phyloP scores from a whole-genome alignment of 768 basidiomycete species.

The Leccinum broughii region DNA sequence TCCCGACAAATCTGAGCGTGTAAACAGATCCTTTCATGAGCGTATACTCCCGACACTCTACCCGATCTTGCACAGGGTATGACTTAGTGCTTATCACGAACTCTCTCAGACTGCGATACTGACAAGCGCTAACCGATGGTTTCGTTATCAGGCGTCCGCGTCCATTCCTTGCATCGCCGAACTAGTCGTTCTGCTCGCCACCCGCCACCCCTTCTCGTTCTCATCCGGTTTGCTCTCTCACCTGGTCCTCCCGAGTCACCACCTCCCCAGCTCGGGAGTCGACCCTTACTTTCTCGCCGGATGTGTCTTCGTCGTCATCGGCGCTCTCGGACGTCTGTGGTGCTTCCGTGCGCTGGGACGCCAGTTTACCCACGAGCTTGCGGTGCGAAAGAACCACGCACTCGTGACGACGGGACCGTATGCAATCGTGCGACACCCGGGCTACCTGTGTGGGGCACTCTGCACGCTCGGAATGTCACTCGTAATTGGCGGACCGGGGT shows the following conservation, averaged over 20 bases:
- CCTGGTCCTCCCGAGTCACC: conserved; percentile 18
- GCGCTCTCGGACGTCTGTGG: conserved; percentile 37
- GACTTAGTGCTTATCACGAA: not conserved
- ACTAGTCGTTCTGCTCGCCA: conserved; percentile 21
- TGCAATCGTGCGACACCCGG: conserved; percentile 37
- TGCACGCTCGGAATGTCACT: conserved; percentile 33
- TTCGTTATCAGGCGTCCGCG: conserved; percentile 20
- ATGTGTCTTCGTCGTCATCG: conserved; percentile 26
- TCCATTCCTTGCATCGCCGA: conserved; percentile 34
- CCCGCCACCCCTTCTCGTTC: conserved; percentile 12
- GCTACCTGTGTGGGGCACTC: conserved; percentile 31
- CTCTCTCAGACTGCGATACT: not conserved
- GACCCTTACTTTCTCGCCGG: conserved; percentile 34
- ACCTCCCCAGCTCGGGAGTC: conserved; percentile 21
- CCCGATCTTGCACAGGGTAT: conserved; percentile 28
- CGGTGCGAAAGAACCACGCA: conserved; percentile 29
- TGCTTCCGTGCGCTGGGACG: conserved; percentile 36
- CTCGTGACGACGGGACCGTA: conserved; percentile 39
- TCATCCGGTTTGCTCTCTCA: conserved; percentile 26
- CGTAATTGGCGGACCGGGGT: conserved; percentile 32
- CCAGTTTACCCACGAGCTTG: conserved; percentile 38
- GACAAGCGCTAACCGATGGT: conserved; percentile 3
- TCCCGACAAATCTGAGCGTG: conserved; percentile 22
- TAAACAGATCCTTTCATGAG: conserved; percentile 25
- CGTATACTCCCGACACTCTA: conserved; percentile 21